Evolutionary conservation across 2,329 filamentous ascomycete genomes (phyloP).

Genomic region (Penicillium nordicum): DNA sequence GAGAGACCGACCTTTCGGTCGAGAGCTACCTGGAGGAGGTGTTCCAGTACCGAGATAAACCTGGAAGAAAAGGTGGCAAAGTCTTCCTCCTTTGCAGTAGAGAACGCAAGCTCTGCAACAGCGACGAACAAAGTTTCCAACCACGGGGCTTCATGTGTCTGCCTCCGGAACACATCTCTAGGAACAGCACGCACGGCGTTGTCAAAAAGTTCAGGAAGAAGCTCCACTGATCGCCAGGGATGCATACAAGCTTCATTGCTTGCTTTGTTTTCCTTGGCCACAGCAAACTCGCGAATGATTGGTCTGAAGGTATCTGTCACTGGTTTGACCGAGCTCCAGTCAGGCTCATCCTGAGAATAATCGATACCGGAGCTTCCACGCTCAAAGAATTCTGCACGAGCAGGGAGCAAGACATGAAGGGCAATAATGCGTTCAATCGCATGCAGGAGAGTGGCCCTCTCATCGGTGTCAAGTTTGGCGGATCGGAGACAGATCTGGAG

Average conservation of each 20-base stretch:
- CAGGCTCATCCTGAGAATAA: conserved; percentile 33
- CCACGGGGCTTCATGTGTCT: conserved; percentile 49
- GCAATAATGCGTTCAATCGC: conserved; percentile 39
- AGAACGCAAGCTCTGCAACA: conserved; percentile 41
- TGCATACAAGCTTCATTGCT: conserved; percentile 11
- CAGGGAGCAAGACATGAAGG: conserved; percentile 42
- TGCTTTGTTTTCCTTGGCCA: conserved; percentile 7
- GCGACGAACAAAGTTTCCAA: conserved; percentile 48
- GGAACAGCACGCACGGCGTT: conserved; percentile 47
- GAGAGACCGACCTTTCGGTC: conserved; percentile 40
- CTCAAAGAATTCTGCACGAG: conserved; percentile 38
- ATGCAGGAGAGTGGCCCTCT: conserved; percentile 31
- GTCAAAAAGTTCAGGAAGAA: conserved; percentile 45
- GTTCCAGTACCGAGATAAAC: conserved; percentile 36
- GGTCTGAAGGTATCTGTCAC: conserved; percentile 38
- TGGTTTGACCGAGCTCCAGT: conserved; percentile 35
- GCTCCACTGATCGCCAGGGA: conserved; percentile 32
- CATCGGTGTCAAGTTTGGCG: conserved; percentile 30
- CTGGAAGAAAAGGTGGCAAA: conserved; percentile 23
- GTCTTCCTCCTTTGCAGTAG: conserved; percentile 30
- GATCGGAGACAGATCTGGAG: conserved; percentile 30
- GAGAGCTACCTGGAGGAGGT: conserved; percentile 39
- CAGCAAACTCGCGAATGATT: conserved; percentile 30
- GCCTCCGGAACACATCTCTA: conserved; percentile 41
- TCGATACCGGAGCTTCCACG: conserved; percentile 34